Conservation (phyloP, 2,329 filamentous ascomycete species). For the Penicillium sp. region DNA sequence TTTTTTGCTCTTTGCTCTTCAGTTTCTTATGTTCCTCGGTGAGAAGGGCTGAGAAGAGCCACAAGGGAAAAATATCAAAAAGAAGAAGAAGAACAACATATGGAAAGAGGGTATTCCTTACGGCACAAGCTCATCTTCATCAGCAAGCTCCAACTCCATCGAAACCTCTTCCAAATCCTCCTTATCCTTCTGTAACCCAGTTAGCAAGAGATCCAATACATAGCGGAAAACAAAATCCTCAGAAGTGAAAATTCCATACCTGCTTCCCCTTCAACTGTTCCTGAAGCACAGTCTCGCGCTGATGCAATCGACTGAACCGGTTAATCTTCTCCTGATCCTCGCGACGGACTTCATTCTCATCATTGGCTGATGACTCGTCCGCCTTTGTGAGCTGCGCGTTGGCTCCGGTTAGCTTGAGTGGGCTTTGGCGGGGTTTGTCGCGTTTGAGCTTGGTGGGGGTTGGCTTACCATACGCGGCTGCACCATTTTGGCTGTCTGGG, state of each 20-base stretch:
- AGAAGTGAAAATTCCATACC: constrained; percentile 41
- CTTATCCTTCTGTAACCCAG: constrained; percentile 76
- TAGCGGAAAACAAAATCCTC: background rate
- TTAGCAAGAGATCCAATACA: constrained; percentile 2
- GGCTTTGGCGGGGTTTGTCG: constrained; percentile 1
- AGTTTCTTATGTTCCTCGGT: background rate
- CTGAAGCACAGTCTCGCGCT: constrained; percentile 73
- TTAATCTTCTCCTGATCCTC: constrained; percentile 99
- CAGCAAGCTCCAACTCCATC: constrained; percentile 85
- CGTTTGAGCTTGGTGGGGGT: background rate
- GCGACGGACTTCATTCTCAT: constrained; percentile 89
- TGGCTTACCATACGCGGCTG: constrained; percentile 59
- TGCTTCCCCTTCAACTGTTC: constrained; percentile 77
- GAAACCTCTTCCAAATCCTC: constrained; percentile 94
- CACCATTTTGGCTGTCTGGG: constrained; percentile 42
- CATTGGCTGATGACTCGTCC: constrained; percentile 72
- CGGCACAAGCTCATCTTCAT: constrained; percentile 92
- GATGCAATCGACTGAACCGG: constrained; percentile 89
- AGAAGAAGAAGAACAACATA: background rate
- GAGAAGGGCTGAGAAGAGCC: background rate
- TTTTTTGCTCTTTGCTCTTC: background rate
- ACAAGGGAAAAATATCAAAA: background rate
- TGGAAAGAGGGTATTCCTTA: constrained; percentile 53
- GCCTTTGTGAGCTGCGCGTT: constrained; percentile 77
- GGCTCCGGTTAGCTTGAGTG: background rate